These are phyloP conservation scores for Mrakia blollopis DNA, from an alignment of 768 basidiomycete species.

Conservation along the genomic window DNA sequence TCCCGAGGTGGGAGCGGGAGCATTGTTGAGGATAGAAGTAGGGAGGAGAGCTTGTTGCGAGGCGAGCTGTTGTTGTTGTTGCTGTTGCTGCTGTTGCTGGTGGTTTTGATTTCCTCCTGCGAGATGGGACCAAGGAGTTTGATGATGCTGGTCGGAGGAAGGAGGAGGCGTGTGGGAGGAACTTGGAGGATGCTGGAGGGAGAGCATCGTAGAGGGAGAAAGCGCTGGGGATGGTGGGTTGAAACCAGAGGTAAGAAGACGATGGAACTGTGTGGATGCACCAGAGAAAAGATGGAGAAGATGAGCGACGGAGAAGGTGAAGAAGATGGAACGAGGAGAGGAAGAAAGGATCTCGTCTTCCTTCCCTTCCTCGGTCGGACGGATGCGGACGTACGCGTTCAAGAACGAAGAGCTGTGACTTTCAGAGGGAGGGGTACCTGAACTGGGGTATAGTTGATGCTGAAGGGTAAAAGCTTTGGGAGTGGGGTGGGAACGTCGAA, in stretches of 20 bases:
- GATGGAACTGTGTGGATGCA: neutral
- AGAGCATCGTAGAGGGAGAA: neutral
- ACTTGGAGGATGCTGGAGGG: constrained; percentile 9
- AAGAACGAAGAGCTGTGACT: neutral
- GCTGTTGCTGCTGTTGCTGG: constrained; percentile 35
- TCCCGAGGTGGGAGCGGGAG: constrained; percentile 7
- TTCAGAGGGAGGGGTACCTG: neutral
- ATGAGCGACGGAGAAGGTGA: neutral
- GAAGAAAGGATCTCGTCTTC: no score
- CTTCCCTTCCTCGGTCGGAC: neutral
- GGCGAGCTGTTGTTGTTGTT: constrained; percentile 33
- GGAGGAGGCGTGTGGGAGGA: constrained; percentile 10
- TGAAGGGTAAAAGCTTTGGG: neutral
- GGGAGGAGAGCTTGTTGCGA: constrained; percentile 27
- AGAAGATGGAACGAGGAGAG: neutral
- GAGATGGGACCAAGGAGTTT: constrained; percentile 16
- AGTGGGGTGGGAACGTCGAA: no score
- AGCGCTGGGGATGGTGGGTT: neutral
- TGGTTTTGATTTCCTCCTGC: constrained; percentile 19
- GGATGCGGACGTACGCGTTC: neutral
- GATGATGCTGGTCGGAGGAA: constrained; percentile 18
- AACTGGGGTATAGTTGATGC: neutral
- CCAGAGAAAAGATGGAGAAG: neutral
- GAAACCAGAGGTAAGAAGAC: no score
- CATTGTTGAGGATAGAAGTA: constrained; percentile 30